phyloP scores from a whole-genome alignment of 345 rosid species.

The Triadica sebifera region DNA sequence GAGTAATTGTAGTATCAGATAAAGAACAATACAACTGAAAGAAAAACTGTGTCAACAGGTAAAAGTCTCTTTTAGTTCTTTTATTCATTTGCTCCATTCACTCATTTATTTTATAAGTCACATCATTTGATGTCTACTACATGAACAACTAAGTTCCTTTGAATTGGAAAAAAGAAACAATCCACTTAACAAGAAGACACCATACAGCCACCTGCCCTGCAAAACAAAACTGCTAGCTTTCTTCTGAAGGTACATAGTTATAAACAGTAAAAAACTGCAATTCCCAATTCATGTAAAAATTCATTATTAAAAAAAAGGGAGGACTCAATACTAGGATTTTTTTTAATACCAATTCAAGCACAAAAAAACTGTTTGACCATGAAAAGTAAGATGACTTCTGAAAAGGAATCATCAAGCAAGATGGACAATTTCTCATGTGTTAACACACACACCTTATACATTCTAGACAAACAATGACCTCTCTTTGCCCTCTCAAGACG shows the following conservation, averaged over 20 bases:
- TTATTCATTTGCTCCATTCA: neutral
- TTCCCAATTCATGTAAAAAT: neutral
- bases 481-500: constrained; percentile 32
- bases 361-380: neutral
- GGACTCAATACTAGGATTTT: neutral
- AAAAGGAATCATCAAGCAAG: neutral
- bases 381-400: neutral
- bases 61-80: neutral
- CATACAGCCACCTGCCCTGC: neutral
- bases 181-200: neutral
- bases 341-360: neutral
- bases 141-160: neutral
- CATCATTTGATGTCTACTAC: neutral
- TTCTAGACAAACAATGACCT: constrained; percentile 7
- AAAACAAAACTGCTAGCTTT: neutral
- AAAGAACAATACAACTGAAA: neutral
- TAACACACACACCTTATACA: constrained; percentile 30
- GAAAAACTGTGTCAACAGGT: neutral
- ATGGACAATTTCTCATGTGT: neutral
- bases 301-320: neutral
- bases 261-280: neutral
- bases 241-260: neutral
- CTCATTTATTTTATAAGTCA: too few relatives aligned
- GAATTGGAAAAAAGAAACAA: neutral
- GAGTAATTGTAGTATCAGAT: neutral